Base-by-base conservation (phyloP, 768 basidiomycete genomes). In the Terana coerulea region DNA sequence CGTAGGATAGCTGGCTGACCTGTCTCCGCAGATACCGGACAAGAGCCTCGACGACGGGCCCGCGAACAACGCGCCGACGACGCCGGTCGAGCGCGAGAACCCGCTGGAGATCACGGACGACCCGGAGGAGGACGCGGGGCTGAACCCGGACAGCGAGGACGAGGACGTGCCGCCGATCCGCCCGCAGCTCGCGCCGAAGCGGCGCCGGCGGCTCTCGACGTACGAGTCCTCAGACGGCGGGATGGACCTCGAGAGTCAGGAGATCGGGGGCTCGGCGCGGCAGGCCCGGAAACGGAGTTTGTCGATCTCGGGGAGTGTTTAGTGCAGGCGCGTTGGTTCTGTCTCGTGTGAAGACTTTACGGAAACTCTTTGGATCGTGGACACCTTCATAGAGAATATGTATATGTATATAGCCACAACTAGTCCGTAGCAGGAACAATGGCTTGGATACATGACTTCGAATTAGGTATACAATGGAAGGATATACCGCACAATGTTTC, bases 171-270 rank as follows among this genome's bases (percentile, higher is more conserved):
- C 19, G 47, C 45, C 34, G 24, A 42, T 39, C 12, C 48, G 45
- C 30, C 55, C 42, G 46, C 44, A 50, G 21, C 60, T 52, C 15
- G 60, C 12, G 9, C 15, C 36, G 26, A 17, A 17, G 31, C 29
- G 54, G 4, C 56, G 60, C 19, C 61, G 75, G 21, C 67, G 78
- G 46, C 60, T 80, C 41, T 81, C 82, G 5, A 75, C 75, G 21
- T 81, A 71, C 56, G 78, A 83, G 53, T 70, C 71, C 22, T 63
- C 66, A 3, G 75, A 83, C 11, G 73, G 72, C 17, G 60, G 61
- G 1, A 66, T 80, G 62, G 79, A 82, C 59, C 53, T 78, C 29
- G 80, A 82, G 58, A 69, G 70, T 44, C 71, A 71, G 37, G 51
- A 53, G 15, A 65, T 71, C 40, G 66, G 71, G n/a, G 72, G 70